Evolutionary conservation across 331 rosid genomes (phyloP).

Genomic region (Erythrophleum ivorense): DNA sequence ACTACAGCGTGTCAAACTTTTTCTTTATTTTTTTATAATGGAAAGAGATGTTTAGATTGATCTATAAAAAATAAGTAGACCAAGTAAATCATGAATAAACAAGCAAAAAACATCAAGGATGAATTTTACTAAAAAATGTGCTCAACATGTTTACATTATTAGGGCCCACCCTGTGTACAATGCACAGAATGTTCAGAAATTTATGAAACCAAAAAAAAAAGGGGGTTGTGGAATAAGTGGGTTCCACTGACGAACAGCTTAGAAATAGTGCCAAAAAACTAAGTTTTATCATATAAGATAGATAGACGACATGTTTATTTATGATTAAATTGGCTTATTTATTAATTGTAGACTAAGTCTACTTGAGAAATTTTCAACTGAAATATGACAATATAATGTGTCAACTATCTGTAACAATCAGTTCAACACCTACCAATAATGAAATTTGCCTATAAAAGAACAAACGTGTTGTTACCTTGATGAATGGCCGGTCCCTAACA

Average conservation of each 20-base stretch:
- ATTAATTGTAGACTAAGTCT: neutral
- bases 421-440: neutral
- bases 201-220: no score
- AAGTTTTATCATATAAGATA: no score
- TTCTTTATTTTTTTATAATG: neutral
- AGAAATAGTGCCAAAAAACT: no score
- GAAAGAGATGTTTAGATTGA: neutral
- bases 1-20: neutral
- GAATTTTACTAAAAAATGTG: neutral
- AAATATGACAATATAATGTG: neutral
- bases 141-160: no score
- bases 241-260: no score
- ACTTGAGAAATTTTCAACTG: neutral
- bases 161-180: no score
- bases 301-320: neutral
- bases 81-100: no score
- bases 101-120: neutral
- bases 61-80: neutral
- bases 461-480: constrained; percentile 62
- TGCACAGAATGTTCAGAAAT: no score
- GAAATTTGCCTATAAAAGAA: neutral
- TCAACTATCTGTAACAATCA: neutral
- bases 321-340: neutral
- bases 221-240: no score
- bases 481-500: constrained; percentile 74